A percentile compares a stretch with the other conserved stretches of the same genome.
Evolutionary conservation across 78 protist genomes (phyloP).

Genomic region (Anaeramoeba flamelloides): DNA sequence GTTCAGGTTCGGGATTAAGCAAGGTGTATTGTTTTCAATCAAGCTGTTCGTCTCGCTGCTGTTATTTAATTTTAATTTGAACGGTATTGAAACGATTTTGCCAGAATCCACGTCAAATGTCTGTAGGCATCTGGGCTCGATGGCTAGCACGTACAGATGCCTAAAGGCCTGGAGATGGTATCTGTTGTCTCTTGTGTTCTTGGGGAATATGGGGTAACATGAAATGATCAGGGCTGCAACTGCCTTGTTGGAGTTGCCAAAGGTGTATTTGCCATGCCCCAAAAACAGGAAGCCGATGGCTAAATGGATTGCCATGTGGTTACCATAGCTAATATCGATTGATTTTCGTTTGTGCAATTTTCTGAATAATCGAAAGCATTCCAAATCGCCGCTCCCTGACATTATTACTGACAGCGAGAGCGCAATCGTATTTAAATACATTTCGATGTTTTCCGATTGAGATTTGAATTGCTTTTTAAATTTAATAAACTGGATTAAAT

Average conservation of each 20-base stretch:
- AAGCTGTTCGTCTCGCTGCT: neutral
- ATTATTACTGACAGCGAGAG: neutral
- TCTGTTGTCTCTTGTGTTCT: slow-evolving; percentile 29
- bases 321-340: slow-evolving; percentile 32
- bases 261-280: slow-evolving; percentile 41
- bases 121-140: slow-evolving; percentile 44
- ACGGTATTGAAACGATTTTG: slow-evolving; percentile 6
- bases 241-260: slow-evolving; percentile 30
- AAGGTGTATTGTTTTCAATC: neutral
- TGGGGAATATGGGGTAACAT: slow-evolving; percentile 52
- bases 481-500: too few relatives aligned
- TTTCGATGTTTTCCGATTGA: neutral
- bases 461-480: neutral
- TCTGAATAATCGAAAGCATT: slow-evolving; percentile 25
- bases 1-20: neutral
- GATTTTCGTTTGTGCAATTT: neutral
- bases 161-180: slow-evolving; percentile 66
- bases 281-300: slow-evolving; percentile 59
- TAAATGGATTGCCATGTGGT: slow-evolving; percentile 54
- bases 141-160: slow-evolving; percentile 60
- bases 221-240: slow-evolving; percentile 52
- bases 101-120: slow-evolving; percentile 45
- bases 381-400: slow-evolving; percentile 53
- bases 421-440: neutral
- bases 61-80: neutral